Evolutionary conservation across 768 basidiomycete species (phyloP).

Genomic region (Mycena latifolia): DNA sequence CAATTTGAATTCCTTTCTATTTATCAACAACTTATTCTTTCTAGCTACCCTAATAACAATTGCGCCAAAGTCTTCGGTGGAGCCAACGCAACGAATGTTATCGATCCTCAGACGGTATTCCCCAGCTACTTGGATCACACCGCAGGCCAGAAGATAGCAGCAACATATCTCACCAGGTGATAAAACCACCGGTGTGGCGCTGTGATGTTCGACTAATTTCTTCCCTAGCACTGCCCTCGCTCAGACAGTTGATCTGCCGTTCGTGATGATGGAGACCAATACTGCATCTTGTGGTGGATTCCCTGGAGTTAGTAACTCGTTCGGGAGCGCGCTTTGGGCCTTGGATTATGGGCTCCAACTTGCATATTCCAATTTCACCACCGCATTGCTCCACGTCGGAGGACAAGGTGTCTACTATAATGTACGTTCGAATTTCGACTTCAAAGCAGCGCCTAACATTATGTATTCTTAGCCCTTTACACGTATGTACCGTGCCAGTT

Average conservation of each 20-base stretch:
- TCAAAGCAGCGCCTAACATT: conserved; percentile 22
- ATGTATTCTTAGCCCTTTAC: conserved; percentile 47
- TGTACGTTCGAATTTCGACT: conserved; percentile 44
- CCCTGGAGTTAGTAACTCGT: conserved; percentile 70
- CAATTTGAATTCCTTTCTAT: conserved; percentile 39
- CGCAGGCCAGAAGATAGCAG: conserved; percentile 61
- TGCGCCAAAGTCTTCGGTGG: conserved; percentile 67
- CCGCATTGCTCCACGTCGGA: conserved; percentile 39
- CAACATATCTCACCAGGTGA: conserved; percentile 55
- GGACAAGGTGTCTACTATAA: conserved; percentile 42
- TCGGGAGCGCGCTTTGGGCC: conserved; percentile 74
- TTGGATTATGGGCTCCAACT: conserved; percentile 64
- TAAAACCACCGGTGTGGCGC: no score
- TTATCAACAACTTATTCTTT: conserved; percentile 35
- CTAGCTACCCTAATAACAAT: conserved; percentile 72
- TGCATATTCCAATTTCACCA: conserved; percentile 54
- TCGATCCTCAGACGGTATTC: conserved; percentile 63
- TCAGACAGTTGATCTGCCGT: conserved; percentile 53
- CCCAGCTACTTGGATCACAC: conserved; percentile 74
- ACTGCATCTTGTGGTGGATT: conserved; percentile 80
- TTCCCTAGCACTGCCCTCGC: conserved; percentile 56
- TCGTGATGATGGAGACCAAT: conserved; percentile 81
- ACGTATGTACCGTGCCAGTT: conserved; percentile 45
- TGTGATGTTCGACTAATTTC: background rate
- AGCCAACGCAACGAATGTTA: conserved; percentile 36